Base-by-base conservation (phyloP, 2,329 filamentous ascomycete species). In the Colletotrichum filicis region DNA sequence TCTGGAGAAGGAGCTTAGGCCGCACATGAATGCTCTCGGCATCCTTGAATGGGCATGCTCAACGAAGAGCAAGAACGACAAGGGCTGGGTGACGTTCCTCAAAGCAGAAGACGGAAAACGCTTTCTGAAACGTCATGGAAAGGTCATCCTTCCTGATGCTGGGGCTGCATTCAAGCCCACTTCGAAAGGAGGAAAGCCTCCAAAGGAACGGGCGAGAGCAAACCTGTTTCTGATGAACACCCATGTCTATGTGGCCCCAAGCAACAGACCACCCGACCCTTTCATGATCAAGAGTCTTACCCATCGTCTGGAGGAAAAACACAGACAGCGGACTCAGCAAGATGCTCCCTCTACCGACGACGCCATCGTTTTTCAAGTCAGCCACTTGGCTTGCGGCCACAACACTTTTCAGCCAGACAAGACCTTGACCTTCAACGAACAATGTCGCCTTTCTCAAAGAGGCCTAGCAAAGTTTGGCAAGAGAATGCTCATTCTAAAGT, bases 21-120 rank as follows among this genome's bases (percentile, higher is more conserved):
- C 84, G 0, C 78, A 82, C 32, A 83, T 89, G 78, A 76, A 78
- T 0, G 74, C 60, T 0, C 79, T 90, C 2, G 70, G 75, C 1
- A 87, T 90, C 60, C 32, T 72, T 1, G 80, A 85, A 7, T 90
- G 84, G 80, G 66, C 66, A 0, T 87, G 84, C 74, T 79, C 86
- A 1, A 89, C 88, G 71, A 77, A 80, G 0, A 78, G 76, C 2
- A 77, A 77, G 3, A 84, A 79, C 24, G 56, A 52, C 0, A 76
- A 79, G 22, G 87, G 81, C 3, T 83, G 79, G 64, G 74, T 89
- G 58, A 84, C 81, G 0, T 90, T 90, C 64, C 80, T 86, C 2
- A 32, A 81, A 1, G 57, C 59, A 0, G 19, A 66, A 0, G 83
- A 90, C 5, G 87, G 83, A 9, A 52, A 76, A 0, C 78, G 58